Conservation (phyloP, 2,329 filamentous ascomycete species). For the Claviceps maximensis region DNA sequence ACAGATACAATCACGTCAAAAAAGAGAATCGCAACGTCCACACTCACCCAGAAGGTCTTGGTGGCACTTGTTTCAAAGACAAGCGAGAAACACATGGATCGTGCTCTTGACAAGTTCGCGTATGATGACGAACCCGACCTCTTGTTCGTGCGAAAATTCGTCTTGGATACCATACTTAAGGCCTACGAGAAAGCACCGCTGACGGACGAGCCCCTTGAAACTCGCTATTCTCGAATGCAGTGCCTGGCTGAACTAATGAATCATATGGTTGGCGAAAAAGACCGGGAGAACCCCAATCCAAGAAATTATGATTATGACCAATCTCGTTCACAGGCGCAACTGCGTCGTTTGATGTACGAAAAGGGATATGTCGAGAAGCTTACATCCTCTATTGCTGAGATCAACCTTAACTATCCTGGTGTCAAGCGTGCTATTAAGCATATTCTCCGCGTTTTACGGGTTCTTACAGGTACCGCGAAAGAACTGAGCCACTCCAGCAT, state of each 20-base stretch:
- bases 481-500: constrained; percentile 72
- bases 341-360: constrained; percentile 94
- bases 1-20: constrained; percentile 64
- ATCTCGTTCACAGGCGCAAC: constrained; percentile 59
- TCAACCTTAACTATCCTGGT: constrained; percentile 87
- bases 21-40: constrained; percentile 75
- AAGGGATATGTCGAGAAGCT: constrained; percentile 87
- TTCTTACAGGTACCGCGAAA: constrained; percentile 76
- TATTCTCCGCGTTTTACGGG: constrained; percentile 78
- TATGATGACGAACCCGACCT: constrained; percentile 72
- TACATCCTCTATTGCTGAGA: constrained; percentile 84
- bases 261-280: constrained; percentile 73
- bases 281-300: constrained; percentile 40
- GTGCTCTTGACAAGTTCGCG: constrained; percentile 42
- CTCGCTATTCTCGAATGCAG: constrained; percentile 78
- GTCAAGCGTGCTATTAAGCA: constrained; percentile 94
- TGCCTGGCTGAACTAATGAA: constrained; percentile 85
- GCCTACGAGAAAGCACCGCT: constrained; percentile 79
- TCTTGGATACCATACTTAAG: constrained; percentile 82
- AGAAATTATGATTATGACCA: constrained; percentile 26
- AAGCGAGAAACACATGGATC: constrained; percentile 55
- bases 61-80: constrained; percentile 83
- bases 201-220: constrained; percentile 67
- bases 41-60: constrained; percentile 74
- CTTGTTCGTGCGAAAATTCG: constrained; percentile 85